Conservation (phyloP, 164 flowering plant genomes). For the Vitis cinerea region DNA sequence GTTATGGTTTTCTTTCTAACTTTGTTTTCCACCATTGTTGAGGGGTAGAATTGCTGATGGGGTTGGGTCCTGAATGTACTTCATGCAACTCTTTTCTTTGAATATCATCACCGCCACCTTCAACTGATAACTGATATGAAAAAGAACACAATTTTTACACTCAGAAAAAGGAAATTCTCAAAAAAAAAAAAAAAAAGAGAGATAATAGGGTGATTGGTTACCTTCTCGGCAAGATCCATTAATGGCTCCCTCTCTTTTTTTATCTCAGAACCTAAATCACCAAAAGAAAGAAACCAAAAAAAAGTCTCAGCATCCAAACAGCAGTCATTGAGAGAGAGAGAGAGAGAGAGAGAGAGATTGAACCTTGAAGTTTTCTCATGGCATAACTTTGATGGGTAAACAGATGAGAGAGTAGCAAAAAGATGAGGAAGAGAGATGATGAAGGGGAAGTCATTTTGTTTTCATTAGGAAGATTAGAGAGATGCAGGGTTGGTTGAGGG, state of each 20-base stretch:
- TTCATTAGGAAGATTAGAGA: too few relatives aligned
- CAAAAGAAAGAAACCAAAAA: too few relatives aligned
- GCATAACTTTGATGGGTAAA: conserved; percentile 7
- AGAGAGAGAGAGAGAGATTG: conserved; percentile 8
- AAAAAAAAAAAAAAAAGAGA: too few relatives aligned
- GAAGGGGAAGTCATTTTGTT: not conserved
- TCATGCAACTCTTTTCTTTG: conserved; percentile 22
- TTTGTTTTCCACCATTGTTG: not conserved
- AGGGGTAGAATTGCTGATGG: conserved; percentile 14
- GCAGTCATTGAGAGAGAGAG: not conserved
- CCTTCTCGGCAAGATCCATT: not conserved
- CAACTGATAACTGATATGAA: conserved; percentile 1
- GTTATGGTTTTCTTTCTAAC: conserved; percentile 7
- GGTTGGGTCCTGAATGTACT: conserved; percentile 31
- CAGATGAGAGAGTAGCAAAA: conserved; percentile 9
- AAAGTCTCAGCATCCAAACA: not conserved
- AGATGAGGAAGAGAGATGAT: conserved; percentile 6
- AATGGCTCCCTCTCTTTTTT: not conserved
- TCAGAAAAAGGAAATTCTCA: not conserved
- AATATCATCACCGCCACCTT: not conserved
- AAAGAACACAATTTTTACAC: not conserved
- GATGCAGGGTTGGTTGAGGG: too few relatives aligned
- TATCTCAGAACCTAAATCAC: conserved; percentile 2
- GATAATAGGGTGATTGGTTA: not conserved
- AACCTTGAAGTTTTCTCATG: conserved; percentile 10